Conservation (phyloP, 306 rosid species). For the Quercus wislizeni region DNA sequence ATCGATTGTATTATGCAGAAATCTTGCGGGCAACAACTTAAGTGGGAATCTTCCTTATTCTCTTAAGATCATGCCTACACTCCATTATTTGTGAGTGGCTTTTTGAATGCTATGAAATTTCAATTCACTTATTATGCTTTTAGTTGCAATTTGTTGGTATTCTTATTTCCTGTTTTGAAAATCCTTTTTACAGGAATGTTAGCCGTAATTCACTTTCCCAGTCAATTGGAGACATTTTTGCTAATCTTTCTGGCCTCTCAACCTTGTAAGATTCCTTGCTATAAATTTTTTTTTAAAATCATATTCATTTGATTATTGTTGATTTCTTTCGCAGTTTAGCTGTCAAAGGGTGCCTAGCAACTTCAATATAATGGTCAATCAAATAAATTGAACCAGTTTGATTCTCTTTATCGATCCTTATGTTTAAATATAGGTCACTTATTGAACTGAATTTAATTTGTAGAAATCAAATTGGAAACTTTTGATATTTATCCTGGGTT, state of each 20-base stretch:
- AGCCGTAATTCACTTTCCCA: constrained; percentile 65
- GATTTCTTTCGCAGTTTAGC: background rate
- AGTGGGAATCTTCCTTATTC: constrained; percentile 96
- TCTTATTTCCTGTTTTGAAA: constrained; percentile 10
- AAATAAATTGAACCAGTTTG: too few species aligned
- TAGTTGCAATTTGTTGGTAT: constrained; percentile 16
- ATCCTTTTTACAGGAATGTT: constrained; percentile 57
- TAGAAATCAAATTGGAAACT: too few species aligned
- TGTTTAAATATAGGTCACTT: too few species aligned
- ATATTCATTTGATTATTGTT: constrained; percentile 5
- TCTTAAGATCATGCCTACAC: constrained; percentile 49
- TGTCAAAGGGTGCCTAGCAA: background rate
- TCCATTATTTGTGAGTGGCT: constrained; percentile 74
- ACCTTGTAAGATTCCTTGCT: constrained; percentile 65
- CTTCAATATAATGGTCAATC: constrained; percentile 5
- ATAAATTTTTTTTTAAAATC: background rate
- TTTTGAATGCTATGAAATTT: constrained; percentile 6
- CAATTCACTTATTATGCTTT: constrained; percentile 7
- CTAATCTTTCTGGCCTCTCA: constrained; percentile 47
- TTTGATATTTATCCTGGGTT: too few species aligned
- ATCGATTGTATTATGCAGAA: constrained; percentile 44
- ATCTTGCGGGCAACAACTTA: constrained; percentile 73
- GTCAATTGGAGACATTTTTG: constrained; percentile 66
- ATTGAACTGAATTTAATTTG: too few species aligned
- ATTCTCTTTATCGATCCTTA: too few species aligned